Evolutionary conservation across 345 rosid species (phyloP), one percentile per base, ranked within the genome.

Genomic region (Stellera chamaejasme): DNA sequence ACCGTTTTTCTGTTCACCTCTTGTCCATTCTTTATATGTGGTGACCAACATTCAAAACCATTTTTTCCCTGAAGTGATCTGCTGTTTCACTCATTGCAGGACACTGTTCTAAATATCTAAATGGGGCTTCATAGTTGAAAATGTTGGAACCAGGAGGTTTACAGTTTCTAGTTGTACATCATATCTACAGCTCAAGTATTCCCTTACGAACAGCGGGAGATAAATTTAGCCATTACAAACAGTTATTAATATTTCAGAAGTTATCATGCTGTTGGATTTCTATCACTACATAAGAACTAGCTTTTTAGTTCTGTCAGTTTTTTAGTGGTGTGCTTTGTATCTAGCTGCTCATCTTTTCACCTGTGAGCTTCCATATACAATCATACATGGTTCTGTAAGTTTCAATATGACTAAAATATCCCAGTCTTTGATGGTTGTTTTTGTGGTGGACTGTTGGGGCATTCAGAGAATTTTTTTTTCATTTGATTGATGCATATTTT

Each of bases 1-100:
- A 19, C 1, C 23, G 1, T 1, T 19, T 32, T 32, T 32, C 8
- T 32, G 39, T 8, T 32, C 3, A 32, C 8, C 8, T 32, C 39
- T 19, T 19, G 23, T 32, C 39, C 39, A 4, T 32, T 32, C 4
- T 32, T 32, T 32, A 4, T 32, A 32, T 32, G 5, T 32, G 39
- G 39, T 32, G 4, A 3, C 4, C 39, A 8, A 32, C 39, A 3
- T 32, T 32, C 39, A 32, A 32, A 32, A 32, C 39, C 39, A 8
- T 3, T 3, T 28, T 28, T 3, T 3, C 6, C 50, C 12, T 58
- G 45, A 52, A 55, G 55, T 48, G 5, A 10, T 43, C 19, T 54
- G 11, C 39, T 26, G 51, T 46, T 64, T 46, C 54, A 45, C 50
- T 52, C 58, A 43, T 4, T 61, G 75, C 75, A 77, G 79, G 66